These are phyloP conservation scores for Chlorella sp. DNA, from an alignment of 139 green algal genomes.

Conservation along the genomic window DNA sequence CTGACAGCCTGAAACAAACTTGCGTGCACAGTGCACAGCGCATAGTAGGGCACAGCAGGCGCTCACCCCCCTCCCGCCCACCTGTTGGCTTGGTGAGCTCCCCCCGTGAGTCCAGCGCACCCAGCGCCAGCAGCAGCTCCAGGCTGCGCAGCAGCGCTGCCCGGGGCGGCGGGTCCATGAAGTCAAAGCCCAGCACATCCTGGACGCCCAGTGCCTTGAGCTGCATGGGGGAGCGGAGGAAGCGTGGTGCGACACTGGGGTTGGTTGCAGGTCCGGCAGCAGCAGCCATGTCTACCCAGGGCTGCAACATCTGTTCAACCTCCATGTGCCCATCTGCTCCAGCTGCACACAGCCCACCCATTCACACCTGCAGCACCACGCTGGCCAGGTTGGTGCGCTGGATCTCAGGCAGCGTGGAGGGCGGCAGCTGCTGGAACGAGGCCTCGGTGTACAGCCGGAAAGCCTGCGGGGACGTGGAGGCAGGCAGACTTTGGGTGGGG, in stretches of 20 bases:
- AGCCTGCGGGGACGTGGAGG: conserved; percentile 39
- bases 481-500: too few relatives aligned
- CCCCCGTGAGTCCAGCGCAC: conserved; percentile 76
- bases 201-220: conserved; percentile 91
- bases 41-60: too few relatives aligned
- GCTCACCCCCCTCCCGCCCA: background rate
- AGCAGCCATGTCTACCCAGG: too few relatives aligned
- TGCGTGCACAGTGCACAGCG: too few relatives aligned
- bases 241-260: background rate
- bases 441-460: conserved; percentile 94
- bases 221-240: conserved; percentile 57
- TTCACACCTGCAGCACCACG: conserved; percentile 78
- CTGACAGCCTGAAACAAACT: too few relatives aligned
- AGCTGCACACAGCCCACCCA: too few relatives aligned
- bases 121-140: conserved; percentile 82
- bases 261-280: too few relatives aligned
- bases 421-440: conserved; percentile 67
- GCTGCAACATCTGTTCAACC: too few relatives aligned
- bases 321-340: too few relatives aligned
- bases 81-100: conserved; percentile 65
- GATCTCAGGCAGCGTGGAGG: conserved; percentile 88
- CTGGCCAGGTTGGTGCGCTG: conserved; percentile 78
- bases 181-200: conserved; percentile 94
- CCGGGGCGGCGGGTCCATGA: conserved; percentile 88
- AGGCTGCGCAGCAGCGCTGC: conserved; percentile 85